Evolutionary conservation across 2,329 filamentous ascomycete genomes (phyloP), one percentile per base, ranked within the genome.

Genomic region (Fusarium concolor): DNA sequence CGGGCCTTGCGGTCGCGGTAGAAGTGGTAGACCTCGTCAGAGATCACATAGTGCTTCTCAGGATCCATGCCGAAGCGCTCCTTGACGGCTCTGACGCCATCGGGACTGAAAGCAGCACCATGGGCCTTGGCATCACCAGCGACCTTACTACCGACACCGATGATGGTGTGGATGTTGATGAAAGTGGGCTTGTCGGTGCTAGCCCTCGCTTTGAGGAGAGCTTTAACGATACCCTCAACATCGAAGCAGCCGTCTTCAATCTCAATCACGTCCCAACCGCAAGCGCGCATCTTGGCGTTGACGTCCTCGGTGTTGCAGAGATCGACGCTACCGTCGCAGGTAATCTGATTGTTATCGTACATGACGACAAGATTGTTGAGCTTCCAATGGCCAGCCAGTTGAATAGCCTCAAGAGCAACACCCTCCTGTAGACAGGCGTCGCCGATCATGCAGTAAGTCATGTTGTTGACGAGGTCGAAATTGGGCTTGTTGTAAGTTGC

Each of bases 281-380:
- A 84, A 9, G 86, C 85, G 7, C 80, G 76, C 85, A 88, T 87
- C 75, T 88, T 89, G 9, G 79, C 75, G 56, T 88, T 87, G 68
- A 87, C 78, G 44, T 88, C 85, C 67, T 89, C 86, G 0, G 81
- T 85, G 62, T 86, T 87, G 83, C 77, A 72, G 22, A 78, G 69
- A 49, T 87, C 85, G 4, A 87, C 81, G 3, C 80, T 82, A 2
- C 87, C 86, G 58, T 88, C 86, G 68, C 86, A 88, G 7, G 86
- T 88, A 46, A 89, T 79, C 68, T 86, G 83, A 73, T 89, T 88
- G 75, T 89, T 88, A 67, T 89, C 87, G 66, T 89, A 89, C 45
- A 88, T 84, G 26, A 89, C 75, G 5, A 82, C 83, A 2, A 89
- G 76, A 72, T 89, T 89, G 76, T 85, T 83, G 11, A 89, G 78